These are phyloP conservation scores for Nakataea oryzae DNA, from an alignment of 2,329 filamentous ascomycete genomes.

Conservation along the genomic window DNA sequence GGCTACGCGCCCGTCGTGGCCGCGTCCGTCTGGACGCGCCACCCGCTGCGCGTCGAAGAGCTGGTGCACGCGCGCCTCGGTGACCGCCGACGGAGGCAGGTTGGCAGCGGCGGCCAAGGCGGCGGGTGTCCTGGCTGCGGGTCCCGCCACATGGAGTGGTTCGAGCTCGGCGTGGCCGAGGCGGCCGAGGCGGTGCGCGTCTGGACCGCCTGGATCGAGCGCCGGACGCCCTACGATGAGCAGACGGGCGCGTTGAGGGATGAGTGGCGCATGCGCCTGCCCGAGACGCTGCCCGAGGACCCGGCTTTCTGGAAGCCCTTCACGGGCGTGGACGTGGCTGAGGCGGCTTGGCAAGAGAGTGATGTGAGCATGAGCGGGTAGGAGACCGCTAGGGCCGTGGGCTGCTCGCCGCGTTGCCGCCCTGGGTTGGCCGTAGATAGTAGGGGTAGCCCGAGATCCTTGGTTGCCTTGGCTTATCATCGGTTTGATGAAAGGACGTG, in stretches of 20 bases:
- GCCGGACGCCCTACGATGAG: background rate
- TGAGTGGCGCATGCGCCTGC: background rate
- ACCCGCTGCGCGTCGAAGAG: background rate
- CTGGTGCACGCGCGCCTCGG: conserved; percentile 1
- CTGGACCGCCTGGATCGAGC: background rate
- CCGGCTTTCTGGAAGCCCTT: background rate
- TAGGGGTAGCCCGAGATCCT: too few species aligned
- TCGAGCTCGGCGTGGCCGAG: background rate
- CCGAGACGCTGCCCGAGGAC: background rate
- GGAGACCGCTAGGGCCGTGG: too few species aligned
- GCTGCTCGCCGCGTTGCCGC: too few species aligned
- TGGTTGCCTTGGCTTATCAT: background rate
- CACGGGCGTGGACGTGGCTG: background rate
- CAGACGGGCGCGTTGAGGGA: background rate
- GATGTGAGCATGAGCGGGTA: background rate
- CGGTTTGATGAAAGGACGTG: too few species aligned
- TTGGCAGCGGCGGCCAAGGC: background rate
- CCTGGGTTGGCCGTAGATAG: too few species aligned
- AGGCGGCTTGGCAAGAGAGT: background rate
- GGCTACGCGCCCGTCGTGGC: background rate
- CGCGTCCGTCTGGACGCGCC: background rate
- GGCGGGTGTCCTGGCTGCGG: conserved; percentile 2
- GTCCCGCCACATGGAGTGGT: conserved; percentile 1
- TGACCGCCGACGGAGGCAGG: background rate
- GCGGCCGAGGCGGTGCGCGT: background rate